Conservation (phyloP, 1,284 basidiomycete genomes). For the Irpex sp. region DNA sequence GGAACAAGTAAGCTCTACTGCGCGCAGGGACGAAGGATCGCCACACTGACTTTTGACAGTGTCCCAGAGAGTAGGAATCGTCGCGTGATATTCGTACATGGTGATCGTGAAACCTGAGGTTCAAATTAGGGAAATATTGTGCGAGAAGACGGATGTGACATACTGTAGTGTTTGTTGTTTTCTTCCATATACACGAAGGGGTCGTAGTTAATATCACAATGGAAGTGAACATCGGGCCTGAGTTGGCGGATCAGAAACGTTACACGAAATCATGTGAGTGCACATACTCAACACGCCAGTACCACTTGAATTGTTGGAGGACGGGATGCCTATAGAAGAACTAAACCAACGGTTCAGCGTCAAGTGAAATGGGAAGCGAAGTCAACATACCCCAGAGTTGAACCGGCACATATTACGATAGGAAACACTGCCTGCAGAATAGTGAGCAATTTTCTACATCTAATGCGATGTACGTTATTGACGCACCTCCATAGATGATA, state of each 20-base stretch:
- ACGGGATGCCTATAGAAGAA: slow-evolving; percentile 86
- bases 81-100: slow-evolving; percentile 72
- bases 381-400: slow-evolving; percentile 78
- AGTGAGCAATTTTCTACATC: slow-evolving; percentile 1
- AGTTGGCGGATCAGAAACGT: neutral
- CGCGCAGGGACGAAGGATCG: neutral
- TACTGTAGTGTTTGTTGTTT: slow-evolving; percentile 66
- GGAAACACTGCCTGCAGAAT: slow-evolving; percentile 55
- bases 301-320: slow-evolving; percentile 82
- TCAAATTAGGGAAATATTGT: neutral
- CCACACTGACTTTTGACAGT: slow-evolving; percentile 43
- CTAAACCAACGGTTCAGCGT: slow-evolving; percentile 32
- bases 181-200: slow-evolving; percentile 78
- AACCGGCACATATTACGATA: slow-evolving; percentile 93
- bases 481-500: slow-evolving; percentile 84
- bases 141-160: neutral
- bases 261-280: neutral
- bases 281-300: slow-evolving; percentile 67
- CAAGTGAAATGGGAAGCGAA: slow-evolving; percentile 4
- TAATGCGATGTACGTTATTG: neutral
- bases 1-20: neutral
- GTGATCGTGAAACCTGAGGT: slow-evolving; percentile 65
- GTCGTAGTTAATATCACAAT: slow-evolving; percentile 71
- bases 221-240: slow-evolving; percentile 69
- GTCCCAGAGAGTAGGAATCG: slow-evolving; percentile 74